Evolutionary conservation across 2,329 filamentous ascomycete species (phyloP).

Genomic region (Westerdykella ornata): DNA sequence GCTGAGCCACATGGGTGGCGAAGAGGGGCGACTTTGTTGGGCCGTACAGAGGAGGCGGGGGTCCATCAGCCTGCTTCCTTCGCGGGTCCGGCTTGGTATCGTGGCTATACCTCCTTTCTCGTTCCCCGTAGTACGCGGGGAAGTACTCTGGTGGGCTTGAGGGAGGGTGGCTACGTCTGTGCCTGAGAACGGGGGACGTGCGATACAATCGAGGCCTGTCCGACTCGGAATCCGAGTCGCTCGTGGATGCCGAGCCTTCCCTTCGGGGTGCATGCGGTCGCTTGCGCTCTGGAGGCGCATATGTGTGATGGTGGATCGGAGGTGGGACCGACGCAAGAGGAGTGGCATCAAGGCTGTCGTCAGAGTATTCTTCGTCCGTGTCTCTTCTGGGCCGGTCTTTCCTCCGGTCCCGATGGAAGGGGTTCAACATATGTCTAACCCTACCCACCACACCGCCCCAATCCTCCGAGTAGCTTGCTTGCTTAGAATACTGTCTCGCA

Average conservation of each 20-base stretch:
- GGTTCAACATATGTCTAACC: constrained; percentile 9
- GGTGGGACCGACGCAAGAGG: constrained; percentile 1
- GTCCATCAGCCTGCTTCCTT: constrained; percentile 11
- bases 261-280: constrained; percentile 29
- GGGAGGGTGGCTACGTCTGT: constrained; percentile 39
- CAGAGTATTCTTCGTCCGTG: neutral
- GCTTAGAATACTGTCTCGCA: constrained; percentile 36
- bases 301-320: constrained; percentile 12
- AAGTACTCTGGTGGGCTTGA: constrained; percentile 36
- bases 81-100: constrained; percentile 7
- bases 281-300: constrained; percentile 22
- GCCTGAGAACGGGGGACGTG: constrained; percentile 31
- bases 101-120: constrained; percentile 23
- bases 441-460: constrained; percentile 8
- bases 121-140: constrained; percentile 25
- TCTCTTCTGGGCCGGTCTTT: constrained; percentile 8
- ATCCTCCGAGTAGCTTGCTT: constrained; percentile 3
- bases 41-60: constrained; percentile 32
- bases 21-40: constrained; percentile 44
- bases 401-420: constrained; percentile 14
- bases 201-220: constrained; percentile 21
- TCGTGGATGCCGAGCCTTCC: constrained; percentile 29
- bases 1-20: constrained; percentile 41
- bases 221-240: constrained; percentile 26
- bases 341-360: constrained; percentile 18